Conservation (phyloP, 2,329 filamentous ascomycete species). For the Diplodia sapinea region DNA sequence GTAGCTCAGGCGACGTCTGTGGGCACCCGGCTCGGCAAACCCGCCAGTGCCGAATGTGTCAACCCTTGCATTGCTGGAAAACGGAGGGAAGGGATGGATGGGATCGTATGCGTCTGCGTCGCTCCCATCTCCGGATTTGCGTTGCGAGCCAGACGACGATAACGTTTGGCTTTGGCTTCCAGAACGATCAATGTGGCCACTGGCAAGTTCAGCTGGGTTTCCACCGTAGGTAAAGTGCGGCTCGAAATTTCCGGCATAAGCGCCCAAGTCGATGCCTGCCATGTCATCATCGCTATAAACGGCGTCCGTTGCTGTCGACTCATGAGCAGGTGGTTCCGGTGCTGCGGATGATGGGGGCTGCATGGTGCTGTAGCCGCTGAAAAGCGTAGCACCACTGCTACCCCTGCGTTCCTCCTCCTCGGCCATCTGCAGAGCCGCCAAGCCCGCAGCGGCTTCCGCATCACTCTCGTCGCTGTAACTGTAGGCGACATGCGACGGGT, state of each 20-base stretch:
- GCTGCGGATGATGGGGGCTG: constrained; percentile 41
- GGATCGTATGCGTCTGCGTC: constrained; percentile 56
- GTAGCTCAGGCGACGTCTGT: constrained; percentile 75
- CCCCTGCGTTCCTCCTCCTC: constrained; percentile 75
- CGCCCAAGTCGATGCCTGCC: constrained; percentile 72
- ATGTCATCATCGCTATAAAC: constrained; percentile 74
- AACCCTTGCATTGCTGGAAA: constrained; percentile 69
- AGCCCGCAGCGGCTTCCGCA: constrained; percentile 81
- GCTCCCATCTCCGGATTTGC: constrained; percentile 51
- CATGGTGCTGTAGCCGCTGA: constrained; percentile 53
- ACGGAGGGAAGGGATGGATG: constrained; percentile 63
- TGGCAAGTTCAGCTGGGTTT: constrained; percentile 51
- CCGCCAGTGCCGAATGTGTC: constrained; percentile 93
- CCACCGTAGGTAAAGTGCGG: constrained; percentile 67
- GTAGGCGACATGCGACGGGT: constrained; percentile 39
- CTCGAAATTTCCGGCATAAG: constrained; percentile 75
- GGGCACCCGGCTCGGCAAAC: constrained; percentile 72
- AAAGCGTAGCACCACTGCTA: constrained; percentile 61
- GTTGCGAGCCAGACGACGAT: constrained; percentile 54
- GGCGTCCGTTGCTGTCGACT: constrained; percentile 40
- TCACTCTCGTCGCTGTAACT: constrained; percentile 74
- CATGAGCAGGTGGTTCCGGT: constrained; percentile 44
- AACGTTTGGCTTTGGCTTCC: constrained; percentile 46
- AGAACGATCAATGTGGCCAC: constrained; percentile 38
- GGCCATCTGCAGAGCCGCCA: constrained; percentile 82